These are phyloP conservation scores for Carex littledalei DNA, from an alignment of 176 grass and related monocot genomes.

Conservation along the genomic window DNA sequence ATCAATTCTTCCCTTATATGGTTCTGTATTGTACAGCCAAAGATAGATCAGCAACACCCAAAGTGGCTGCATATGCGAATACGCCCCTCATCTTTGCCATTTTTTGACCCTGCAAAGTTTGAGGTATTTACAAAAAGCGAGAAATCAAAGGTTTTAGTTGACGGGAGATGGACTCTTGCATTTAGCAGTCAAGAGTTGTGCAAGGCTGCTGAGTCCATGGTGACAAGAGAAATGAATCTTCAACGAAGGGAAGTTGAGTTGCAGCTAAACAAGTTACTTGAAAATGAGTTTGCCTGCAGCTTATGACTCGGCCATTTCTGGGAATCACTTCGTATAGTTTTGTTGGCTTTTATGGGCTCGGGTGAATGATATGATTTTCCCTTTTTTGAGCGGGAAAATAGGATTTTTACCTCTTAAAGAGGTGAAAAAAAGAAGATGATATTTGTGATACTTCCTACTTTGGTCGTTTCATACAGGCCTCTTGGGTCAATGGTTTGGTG, in stretches of 20 bases:
- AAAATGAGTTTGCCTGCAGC: constrained; percentile 30
- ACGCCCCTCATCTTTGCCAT: constrained; percentile 64
- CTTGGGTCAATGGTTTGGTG: too few species aligned
- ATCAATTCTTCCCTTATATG: not conserved
- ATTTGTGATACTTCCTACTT: not conserved
- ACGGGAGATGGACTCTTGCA: constrained; percentile 96
- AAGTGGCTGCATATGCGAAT: constrained; percentile 97
- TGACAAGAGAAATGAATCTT: constrained; percentile 56
- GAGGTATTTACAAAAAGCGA: constrained; percentile 34
- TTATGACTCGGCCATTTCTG: not conserved
- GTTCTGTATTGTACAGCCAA: constrained; percentile 48
- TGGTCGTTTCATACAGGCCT: not conserved
- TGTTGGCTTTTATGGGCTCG: not conserved
- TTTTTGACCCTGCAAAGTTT: constrained; percentile 69
- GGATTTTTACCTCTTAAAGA: not conserved
- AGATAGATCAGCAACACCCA: constrained; percentile 61
- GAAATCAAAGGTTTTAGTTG: constrained; percentile 73
- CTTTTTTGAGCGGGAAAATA: constrained; percentile 8
- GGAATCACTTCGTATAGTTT: not conserved
- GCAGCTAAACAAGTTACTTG: constrained; percentile 54
- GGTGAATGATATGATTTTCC: not conserved
- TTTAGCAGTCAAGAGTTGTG: constrained; percentile 72
- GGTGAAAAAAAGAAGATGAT: not conserved
- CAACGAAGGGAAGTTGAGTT: constrained; percentile 43
- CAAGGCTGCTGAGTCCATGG: constrained; percentile 58